A percentile compares a stretch with the other conserved stretches of the same genome.
Conservation (phyloP, 805 yeast genomes). For the Maudiozyma saulgeensis region DNA sequence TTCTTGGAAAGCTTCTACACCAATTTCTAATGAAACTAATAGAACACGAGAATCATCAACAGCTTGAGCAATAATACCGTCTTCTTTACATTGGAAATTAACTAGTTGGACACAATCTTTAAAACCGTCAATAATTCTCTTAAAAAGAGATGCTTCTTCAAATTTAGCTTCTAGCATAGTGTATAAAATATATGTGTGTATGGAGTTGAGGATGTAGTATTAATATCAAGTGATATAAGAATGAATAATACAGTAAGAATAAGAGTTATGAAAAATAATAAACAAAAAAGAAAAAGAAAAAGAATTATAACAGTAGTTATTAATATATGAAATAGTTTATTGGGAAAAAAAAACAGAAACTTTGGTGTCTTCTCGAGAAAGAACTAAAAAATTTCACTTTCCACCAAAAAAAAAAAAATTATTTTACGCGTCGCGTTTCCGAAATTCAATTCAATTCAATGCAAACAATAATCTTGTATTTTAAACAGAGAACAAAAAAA, state of each 20-base stretch:
- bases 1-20: constrained; percentile 78
- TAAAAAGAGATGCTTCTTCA: constrained; percentile 82
- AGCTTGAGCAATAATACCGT: constrained; percentile 93
- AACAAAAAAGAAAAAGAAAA: no score
- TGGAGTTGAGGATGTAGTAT: background rate
- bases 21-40: constrained; percentile 78
- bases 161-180: constrained; percentile 94
- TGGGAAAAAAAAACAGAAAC: no score
- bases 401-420: background rate
- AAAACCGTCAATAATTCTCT: constrained; percentile 87
- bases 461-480: no score
- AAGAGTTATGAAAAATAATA: no score
- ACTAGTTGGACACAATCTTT: constrained; percentile 91
- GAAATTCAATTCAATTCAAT: no score
- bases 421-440: constrained; percentile 6
- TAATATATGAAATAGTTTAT: no score
- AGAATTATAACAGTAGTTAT: no score
- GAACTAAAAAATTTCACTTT: background rate
- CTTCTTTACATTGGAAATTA: constrained; percentile 93
- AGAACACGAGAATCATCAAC: constrained; percentile 95
- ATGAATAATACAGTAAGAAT: background rate
- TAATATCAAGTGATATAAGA: background rate
- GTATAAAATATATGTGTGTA: background rate
- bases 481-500: no score
- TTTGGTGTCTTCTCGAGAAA: background rate